These are phyloP conservation scores for Spathaspora sp. DNA, from an alignment of 805 yeast genomes.

Conservation along the genomic window DNA sequence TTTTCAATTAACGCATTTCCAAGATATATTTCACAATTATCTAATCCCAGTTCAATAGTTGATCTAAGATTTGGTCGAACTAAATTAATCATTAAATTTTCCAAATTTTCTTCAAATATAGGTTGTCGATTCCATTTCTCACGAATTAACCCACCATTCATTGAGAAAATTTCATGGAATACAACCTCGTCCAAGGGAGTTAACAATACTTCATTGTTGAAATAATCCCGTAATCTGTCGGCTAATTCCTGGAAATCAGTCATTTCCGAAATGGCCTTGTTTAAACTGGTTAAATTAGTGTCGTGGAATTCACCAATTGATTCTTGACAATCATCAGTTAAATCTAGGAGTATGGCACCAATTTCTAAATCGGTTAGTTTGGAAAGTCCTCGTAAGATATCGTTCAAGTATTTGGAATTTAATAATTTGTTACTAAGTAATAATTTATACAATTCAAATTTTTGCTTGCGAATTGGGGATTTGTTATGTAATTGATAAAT, in stretches of 20 bases:
- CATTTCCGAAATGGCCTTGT: slow-evolving; percentile 1
- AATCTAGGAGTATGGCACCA: not conserved
- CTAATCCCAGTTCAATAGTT: slow-evolving; percentile 27
- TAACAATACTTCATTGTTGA: slow-evolving; percentile 5
- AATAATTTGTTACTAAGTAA: slow-evolving; percentile 25
- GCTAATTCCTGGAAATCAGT: slow-evolving; percentile 1
- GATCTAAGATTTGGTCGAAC: slow-evolving; percentile 34
- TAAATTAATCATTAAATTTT: slow-evolving; percentile 34
- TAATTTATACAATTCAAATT: slow-evolving; percentile 29
- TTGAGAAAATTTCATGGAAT: slow-evolving; percentile 30
- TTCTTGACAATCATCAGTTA: slow-evolving; percentile 2
- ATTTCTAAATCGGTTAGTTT: slow-evolving; percentile 2
- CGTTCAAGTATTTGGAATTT: slow-evolving; percentile 21
- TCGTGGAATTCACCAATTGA: slow-evolving; percentile 10
- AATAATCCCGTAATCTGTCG: slow-evolving; percentile 1
- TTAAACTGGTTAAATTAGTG: slow-evolving; percentile 1
- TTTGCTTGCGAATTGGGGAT: slow-evolving; percentile 12
- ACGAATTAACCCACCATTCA: slow-evolving; percentile 20
- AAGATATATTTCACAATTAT: slow-evolving; percentile 23
- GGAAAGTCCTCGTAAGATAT: slow-evolving; percentile 13
- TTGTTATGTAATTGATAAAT: slow-evolving; percentile 13
- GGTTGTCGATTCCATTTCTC: slow-evolving; percentile 1
- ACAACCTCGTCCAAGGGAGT: slow-evolving; percentile 20
- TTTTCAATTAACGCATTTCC: slow-evolving; percentile 12
- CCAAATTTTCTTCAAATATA: slow-evolving; percentile 33